These are phyloP conservation scores for Alternaria sp. DNA, from an alignment of 2,329 filamentous ascomycete species.

Conservation along the genomic window DNA sequence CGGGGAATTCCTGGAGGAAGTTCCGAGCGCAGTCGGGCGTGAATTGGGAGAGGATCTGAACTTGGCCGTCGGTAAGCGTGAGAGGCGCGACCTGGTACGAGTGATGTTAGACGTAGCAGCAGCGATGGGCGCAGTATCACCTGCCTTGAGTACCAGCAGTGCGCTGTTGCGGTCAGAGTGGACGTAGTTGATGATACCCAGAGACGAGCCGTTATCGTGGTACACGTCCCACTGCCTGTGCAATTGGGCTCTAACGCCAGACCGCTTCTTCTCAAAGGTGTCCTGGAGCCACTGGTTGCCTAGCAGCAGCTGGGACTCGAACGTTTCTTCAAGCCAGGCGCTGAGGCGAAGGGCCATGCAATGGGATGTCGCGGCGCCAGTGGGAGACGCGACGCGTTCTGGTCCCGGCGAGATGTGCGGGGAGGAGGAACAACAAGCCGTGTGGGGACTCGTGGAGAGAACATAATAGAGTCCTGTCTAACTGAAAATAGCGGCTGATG, in stretches of 20 bases:
- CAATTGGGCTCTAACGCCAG: slow-evolving; percentile 6
- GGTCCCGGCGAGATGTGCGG: neutral
- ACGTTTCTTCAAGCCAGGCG: slow-evolving; percentile 31
- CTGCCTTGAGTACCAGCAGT: slow-evolving; percentile 35
- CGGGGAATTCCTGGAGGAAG: slow-evolving; percentile 12
- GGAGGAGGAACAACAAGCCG: neutral
- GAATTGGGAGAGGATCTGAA: slow-evolving; percentile 25
- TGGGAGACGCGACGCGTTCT: slow-evolving; percentile 22
- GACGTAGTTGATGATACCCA: slow-evolving; percentile 33
- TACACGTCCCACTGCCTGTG: slow-evolving; percentile 35
- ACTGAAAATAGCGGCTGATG: neutral
- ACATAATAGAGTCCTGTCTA: neutral
- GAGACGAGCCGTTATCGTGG: slow-evolving; percentile 44
- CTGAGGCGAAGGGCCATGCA: slow-evolving; percentile 24
- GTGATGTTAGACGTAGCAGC: neutral
- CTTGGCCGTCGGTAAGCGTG: slow-evolving; percentile 38
- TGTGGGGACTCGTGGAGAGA: neutral
- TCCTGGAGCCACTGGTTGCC: slow-evolving; percentile 32
- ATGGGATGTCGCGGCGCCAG: neutral
- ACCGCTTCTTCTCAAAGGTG: slow-evolving; percentile 12
- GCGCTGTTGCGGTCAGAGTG: slow-evolving; percentile 8
- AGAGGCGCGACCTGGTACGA: slow-evolving; percentile 22
- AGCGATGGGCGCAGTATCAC: neutral
- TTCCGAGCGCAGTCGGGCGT: slow-evolving; percentile 12
- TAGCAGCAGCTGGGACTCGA: slow-evolving; percentile 28